Conservation (phyloP, 768 basidiomycete genomes). For the Pleurotus pulmonarius region DNA sequence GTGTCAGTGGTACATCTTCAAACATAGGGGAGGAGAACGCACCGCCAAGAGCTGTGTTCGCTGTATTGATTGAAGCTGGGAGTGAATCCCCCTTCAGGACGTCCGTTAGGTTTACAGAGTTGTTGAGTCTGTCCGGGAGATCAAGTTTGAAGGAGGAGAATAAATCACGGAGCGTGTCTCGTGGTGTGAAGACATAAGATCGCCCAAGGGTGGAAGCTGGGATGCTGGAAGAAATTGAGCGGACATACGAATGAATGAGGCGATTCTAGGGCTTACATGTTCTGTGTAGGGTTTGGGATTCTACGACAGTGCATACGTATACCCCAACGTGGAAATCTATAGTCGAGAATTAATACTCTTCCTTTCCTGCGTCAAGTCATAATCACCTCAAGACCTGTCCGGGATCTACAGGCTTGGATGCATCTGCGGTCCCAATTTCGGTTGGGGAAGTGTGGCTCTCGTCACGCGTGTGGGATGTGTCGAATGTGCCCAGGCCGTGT, state of each 20-base stretch:
- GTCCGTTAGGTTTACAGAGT: not conserved
- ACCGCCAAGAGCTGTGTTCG: slow-evolving; percentile 9
- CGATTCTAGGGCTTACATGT: slow-evolving; percentile 23
- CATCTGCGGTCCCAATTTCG: not conserved
- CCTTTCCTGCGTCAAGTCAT: not conserved
- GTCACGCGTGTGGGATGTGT: slow-evolving; percentile 9
- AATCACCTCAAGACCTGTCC: slow-evolving; percentile 18
- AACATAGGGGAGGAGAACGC: not conserved
- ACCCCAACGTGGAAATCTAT: slow-evolving; percentile 37
- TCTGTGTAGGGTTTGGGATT: slow-evolving; percentile 23
- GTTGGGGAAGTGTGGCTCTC: not conserved
- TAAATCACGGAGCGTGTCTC: slow-evolving; percentile 24
- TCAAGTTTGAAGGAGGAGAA: slow-evolving; percentile 28
- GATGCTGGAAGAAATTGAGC: slow-evolving; percentile 12
- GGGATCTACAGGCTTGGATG: slow-evolving; percentile 20
- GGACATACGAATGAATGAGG: not conserved
- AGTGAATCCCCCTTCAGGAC: not conserved
- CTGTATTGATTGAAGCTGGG: slow-evolving; percentile 3
- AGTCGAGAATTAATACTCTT: not conserved
- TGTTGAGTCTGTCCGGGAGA: slow-evolving; percentile 18
- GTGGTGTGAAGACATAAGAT: slow-evolving; percentile 34
- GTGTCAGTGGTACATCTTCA: not conserved
- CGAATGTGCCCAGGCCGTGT: slow-evolving; percentile 33
- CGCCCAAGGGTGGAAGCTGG: slow-evolving; percentile 15
- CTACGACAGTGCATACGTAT: slow-evolving; percentile 32